Evolutionary conservation across 1,284 basidiomycete species (phyloP).

Genomic region (Sanghuangporus weigelae): DNA sequence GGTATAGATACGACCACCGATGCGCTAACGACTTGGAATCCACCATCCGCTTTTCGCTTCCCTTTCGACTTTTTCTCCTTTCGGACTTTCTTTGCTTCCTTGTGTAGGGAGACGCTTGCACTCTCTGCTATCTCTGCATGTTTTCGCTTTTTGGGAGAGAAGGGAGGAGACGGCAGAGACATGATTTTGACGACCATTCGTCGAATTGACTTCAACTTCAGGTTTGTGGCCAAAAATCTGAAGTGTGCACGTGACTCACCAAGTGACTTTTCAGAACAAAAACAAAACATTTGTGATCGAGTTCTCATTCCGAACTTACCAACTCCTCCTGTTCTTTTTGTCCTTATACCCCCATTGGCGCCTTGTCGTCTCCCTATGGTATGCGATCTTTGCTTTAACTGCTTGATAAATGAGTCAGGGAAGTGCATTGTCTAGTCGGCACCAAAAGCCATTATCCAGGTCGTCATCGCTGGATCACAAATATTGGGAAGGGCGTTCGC

Average conservation of each 20-base stretch:
- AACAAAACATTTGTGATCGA: background rate
- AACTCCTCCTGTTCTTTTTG: background rate
- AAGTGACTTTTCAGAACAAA: background rate
- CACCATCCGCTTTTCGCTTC: constrained; percentile 37
- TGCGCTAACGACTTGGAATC: constrained; percentile 66
- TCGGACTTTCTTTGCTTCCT: constrained; percentile 31
- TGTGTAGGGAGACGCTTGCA: constrained; percentile 22
- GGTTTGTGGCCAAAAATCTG: background rate
- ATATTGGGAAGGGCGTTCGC: constrained; percentile 90
- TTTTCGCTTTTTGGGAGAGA: constrained; percentile 47
- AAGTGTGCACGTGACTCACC: background rate
- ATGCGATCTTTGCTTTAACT: background rate
- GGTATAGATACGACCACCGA: constrained; percentile 75
- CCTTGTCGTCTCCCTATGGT: constrained; percentile 16
- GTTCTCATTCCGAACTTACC: constrained; percentile 14
- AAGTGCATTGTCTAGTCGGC: constrained; percentile 45
- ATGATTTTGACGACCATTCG: constrained; percentile 21
- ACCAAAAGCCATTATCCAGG: constrained; percentile 77
- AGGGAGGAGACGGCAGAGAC: constrained; percentile 23
- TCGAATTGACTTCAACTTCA: background rate
- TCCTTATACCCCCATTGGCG: background rate
- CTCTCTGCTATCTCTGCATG: constrained; percentile 29
- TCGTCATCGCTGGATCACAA: constrained; percentile 73
- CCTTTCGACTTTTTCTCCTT: constrained; percentile 40
- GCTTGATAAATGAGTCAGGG: background rate